Evolutionary conservation across 2,329 filamentous ascomycete species (phyloP).

Genomic region (Arthrinium phaeospermum): DNA sequence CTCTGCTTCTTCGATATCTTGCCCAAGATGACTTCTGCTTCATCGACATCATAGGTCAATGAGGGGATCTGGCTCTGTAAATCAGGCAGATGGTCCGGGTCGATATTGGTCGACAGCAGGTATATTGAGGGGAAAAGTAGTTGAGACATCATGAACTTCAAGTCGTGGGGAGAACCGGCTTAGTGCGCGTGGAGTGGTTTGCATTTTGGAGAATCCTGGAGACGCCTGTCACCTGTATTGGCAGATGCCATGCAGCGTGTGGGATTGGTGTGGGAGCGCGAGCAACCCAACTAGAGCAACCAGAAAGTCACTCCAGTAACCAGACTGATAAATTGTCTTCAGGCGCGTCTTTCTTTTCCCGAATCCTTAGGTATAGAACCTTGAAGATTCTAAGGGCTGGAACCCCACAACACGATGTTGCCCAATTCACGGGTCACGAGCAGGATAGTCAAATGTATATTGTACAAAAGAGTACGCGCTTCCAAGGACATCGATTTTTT

Average conservation of each 20-base stretch:
- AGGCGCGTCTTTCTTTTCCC: not conserved
- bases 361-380: not conserved
- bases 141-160: slow-evolving; percentile 28
- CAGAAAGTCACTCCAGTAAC: not conserved
- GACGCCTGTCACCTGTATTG: not conserved
- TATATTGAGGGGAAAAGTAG: slow-evolving; percentile 68
- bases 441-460: not conserved
- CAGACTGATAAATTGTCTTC: not conserved
- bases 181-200: not conserved
- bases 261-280: not conserved
- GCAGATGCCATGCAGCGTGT: not conserved
- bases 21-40: slow-evolving; percentile 77
- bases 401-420: not conserved
- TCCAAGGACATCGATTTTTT: not conserved
- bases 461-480: not conserved
- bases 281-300: not conserved
- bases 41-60: slow-evolving; percentile 72
- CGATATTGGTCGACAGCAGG: slow-evolving; percentile 74
- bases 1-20: slow-evolving; percentile 73
- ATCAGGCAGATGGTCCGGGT: slow-evolving; percentile 64
- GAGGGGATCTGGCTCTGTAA: slow-evolving; percentile 69
- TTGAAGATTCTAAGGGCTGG: not conserved
- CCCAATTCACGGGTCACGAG: not conserved
- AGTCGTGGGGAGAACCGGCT: not conserved
- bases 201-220: not conserved